Evolutionary conservation across 495 filamentous ascomycete genomes (phyloP).

Genomic region (Chaetomium cochliodes): DNA sequence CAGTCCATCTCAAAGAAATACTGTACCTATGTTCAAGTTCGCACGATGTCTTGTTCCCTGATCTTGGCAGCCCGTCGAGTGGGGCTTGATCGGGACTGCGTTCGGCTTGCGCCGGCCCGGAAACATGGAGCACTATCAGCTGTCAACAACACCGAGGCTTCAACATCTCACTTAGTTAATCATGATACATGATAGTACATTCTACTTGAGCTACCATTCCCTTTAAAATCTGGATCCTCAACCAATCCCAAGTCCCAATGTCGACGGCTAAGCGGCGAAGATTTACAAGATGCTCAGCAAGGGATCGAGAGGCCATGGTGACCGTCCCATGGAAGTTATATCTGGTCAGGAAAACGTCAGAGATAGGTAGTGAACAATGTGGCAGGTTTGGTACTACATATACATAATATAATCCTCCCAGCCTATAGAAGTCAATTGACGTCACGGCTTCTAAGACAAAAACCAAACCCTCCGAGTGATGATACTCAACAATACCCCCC

Average conservation of each 20-base stretch:
- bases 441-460: too few species aligned
- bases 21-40: not conserved
- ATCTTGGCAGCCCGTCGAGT: constrained; percentile 8
- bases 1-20: not conserved
- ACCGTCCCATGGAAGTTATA: too few species aligned
- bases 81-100: not conserved
- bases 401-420: too few species aligned
- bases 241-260: not conserved
- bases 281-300: too few species aligned
- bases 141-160: not conserved
- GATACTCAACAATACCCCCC: too few species aligned
- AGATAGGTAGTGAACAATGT: too few species aligned
- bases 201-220: not conserved
- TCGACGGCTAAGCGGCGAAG: not conserved
- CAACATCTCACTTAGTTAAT: not conserved
- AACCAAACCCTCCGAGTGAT: too few species aligned
- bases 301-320: too few species aligned
- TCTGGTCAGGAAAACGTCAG: too few species aligned
- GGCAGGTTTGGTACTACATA: too few species aligned
- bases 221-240: not conserved
- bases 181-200: not conserved
- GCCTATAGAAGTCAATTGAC: too few species aligned
- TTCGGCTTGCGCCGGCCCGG: constrained; percentile 20
- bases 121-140: constrained; percentile 5
- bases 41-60: not conserved